Base-by-base conservation (phyloP, 257 asterid species). In the Thymus mandschuricus region DNA sequence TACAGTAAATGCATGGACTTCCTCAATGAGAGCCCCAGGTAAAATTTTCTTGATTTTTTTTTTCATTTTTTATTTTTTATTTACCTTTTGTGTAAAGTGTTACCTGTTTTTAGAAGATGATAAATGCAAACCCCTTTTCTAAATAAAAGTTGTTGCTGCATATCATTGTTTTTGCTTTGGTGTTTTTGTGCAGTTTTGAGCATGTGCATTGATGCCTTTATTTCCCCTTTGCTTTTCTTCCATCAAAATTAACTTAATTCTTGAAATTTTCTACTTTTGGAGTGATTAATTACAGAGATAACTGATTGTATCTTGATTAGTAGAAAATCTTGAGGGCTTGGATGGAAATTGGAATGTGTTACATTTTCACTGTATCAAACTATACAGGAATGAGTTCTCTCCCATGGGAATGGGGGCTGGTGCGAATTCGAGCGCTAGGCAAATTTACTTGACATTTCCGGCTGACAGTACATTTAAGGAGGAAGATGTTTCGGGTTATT, bases 381-480 rank as follows among this genome's bases (percentile, higher is more conserved):
- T 1, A 81, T 4, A 78, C 67, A 85, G 91, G 79, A 81, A 76
- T 43, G 95, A 87, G 1, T 87, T 88, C 71, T 72, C 83, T 0
- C 80, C 82, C 0, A 73, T 91, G 81, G 92, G 88, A n/a, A 65
- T 89, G 57, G 81, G 79, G 3, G 83, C 83, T 10, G 76, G 72
- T 56, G 84, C 74, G 1, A 85, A 44, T 73, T 87, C 99, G 0
- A 85, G 88, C 52, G 79, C 93, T 2, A 76, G 94, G 2, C 99
- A 95, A 56, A 95, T 95, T 79, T 95, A 95, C 86, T 78, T 95
- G 85, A 95, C 99, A 7, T 95, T 95, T 75, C 99, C 99, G 1
- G 95, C 99, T 3, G 99, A 95, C 64, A 95, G 99, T 60, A 86
- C 96, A 1, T 95, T 95, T 75, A 95, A 80, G 83, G 98, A 95